Percentiles rank a stretch among this genome's conserved stretches.
Conservation (phyloP, 495 filamentous ascomycete genomes). For the Penicillium manginii region DNA sequence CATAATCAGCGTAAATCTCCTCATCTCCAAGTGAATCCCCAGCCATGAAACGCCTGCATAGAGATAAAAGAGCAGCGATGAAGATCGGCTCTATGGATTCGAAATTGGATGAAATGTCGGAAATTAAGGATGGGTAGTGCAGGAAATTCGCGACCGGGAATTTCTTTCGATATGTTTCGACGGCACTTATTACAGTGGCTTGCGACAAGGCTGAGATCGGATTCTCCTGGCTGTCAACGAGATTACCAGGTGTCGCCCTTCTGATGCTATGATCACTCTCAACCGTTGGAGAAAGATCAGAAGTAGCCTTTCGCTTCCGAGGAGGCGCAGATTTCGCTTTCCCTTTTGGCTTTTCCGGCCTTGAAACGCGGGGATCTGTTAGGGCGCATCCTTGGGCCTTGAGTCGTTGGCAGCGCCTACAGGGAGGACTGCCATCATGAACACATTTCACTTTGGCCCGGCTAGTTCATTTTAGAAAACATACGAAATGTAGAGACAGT, state of each 20-base stretch:
- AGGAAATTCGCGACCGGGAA: constrained; percentile 50
- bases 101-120: constrained; percentile 41
- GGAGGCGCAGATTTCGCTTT: constrained; percentile 5
- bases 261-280: neutral
- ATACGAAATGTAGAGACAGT: neutral
- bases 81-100: constrained; percentile 46
- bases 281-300: constrained; percentile 2
- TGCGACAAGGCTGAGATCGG: constrained; percentile 34
- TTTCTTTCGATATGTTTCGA: constrained; percentile 47
- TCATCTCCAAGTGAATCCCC: constrained; percentile 32
- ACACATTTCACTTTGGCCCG: constrained; percentile 50
- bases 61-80: constrained; percentile 42
- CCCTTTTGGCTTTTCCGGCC: constrained; percentile 5
- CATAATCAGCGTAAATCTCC: constrained; percentile 43
- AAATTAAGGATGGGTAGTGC: constrained; percentile 48
- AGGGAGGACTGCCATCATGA: constrained; percentile 45
- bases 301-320: constrained; percentile 21
- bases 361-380: constrained; percentile 36
- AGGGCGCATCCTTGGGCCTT: constrained; percentile 32
- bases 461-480: constrained; percentile 15
- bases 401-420: constrained; percentile 40
- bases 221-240: constrained; percentile 13
- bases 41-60: constrained; percentile 45
- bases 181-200: constrained; percentile 41
- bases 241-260: constrained; percentile 1